Conservation (phyloP, 73 alveolate genomes). For the Paramecium tetraurelia region DNA sequence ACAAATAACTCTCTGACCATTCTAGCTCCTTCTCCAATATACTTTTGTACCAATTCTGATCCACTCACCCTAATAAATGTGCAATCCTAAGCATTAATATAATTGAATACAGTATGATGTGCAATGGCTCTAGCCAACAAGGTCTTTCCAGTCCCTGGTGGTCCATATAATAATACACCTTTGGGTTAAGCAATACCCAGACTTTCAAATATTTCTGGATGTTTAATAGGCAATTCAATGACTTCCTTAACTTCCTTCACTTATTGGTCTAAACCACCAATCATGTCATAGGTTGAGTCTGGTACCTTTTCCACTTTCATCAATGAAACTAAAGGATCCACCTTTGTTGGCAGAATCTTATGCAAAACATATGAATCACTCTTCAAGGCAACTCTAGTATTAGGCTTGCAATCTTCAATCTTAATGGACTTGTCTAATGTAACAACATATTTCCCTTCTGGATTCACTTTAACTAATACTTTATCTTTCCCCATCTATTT, state of each 20-base stretch:
- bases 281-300: constrained; percentile 98
- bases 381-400: constrained; percentile 89
- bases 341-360: constrained; percentile 96
- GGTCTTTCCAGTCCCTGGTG: constrained; percentile 99
- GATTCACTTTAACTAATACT: constrained; percentile 75
- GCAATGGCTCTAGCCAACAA: constrained; percentile 99
- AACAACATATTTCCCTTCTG: constrained; percentile 99
- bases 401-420: constrained; percentile 84
- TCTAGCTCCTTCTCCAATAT: constrained; percentile 99
- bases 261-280: constrained; percentile 83
- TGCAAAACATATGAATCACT: constrained; percentile 94
- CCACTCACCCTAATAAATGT: constrained; percentile 99
- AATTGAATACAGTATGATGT: constrained; percentile 93
- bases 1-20: constrained; percentile 94
- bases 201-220: constrained; percentile 98
- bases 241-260: constrained; percentile 95
- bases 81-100: constrained; percentile 34
- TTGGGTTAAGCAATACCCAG: constrained; percentile 99
- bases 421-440: constrained; percentile 94
- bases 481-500: constrained; percentile 90
- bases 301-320: constrained; percentile 99
- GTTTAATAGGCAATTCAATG: constrained; percentile 98
- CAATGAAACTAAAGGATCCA: constrained; percentile 98
- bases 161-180: constrained; percentile 94
- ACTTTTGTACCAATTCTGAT: constrained; percentile 98